phyloP scores from a whole-genome alignment of 352 stramenopile species.

The Pseudoperonospora humuli region DNA sequence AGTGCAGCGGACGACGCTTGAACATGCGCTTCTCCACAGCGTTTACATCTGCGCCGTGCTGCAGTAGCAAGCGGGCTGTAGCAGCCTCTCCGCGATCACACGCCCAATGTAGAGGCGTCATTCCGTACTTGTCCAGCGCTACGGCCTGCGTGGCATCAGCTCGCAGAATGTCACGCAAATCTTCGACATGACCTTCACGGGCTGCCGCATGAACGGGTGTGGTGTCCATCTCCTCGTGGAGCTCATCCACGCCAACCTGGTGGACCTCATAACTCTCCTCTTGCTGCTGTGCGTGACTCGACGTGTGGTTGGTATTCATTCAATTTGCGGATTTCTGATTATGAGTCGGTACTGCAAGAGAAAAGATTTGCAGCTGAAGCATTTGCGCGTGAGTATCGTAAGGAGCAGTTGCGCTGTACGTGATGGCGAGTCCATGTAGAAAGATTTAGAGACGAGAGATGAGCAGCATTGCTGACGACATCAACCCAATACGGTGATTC shows the following conservation, averaged over 20 bases:
- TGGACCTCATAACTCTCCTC: slow-evolving; percentile 15
- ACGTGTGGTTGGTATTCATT: too few relatives aligned
- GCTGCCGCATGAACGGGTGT: slow-evolving; percentile 51
- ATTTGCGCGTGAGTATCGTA: too few relatives aligned
- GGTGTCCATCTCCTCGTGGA: slow-evolving; percentile 56
- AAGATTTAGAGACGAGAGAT: too few relatives aligned
- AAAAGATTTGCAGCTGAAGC: too few relatives aligned
- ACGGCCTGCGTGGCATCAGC: slow-evolving; percentile 23
- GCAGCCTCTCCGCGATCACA: slow-evolving; percentile 42
- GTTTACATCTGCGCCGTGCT: slow-evolving; percentile 33
- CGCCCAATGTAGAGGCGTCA: slow-evolving; percentile 69
- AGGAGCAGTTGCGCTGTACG: too few relatives aligned
- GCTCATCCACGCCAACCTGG: slow-evolving; percentile 52
- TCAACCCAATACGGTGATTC: too few relatives aligned
- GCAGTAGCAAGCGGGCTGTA: slow-evolving; percentile 28
- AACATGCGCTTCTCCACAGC: slow-evolving; percentile 60
- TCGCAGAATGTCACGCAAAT: slow-evolving; percentile 29
- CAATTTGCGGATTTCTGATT: too few relatives aligned
- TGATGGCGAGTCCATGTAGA: too few relatives aligned
- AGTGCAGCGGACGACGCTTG: slow-evolving; percentile 56
- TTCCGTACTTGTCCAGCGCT: slow-evolving; percentile 56
- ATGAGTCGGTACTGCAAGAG: too few relatives aligned
- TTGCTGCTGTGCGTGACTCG: slow-evolving; percentile 22
- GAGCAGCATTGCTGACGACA: too few relatives aligned
- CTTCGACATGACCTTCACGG: slow-evolving; percentile 33